These are phyloP conservation scores for Aspergillus haitiensis DNA, from an alignment of 495 filamentous ascomycete genomes.

Conservation along the genomic window DNA sequence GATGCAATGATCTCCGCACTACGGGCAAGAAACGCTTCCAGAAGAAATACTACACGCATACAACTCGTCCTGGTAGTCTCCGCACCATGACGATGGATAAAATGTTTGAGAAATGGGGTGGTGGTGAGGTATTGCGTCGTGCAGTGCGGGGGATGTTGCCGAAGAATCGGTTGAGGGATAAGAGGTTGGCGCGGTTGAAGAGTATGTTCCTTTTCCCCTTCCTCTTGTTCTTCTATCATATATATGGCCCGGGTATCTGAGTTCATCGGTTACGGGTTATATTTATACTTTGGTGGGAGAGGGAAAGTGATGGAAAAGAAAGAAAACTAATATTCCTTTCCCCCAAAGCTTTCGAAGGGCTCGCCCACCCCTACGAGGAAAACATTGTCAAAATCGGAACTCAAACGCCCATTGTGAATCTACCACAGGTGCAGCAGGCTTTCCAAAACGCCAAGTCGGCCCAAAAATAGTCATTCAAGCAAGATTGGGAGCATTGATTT, in stretches of 20 bases:
- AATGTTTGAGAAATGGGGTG: conserved; percentile 91
- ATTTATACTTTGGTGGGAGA: not conserved
- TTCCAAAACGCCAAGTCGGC: conserved; percentile 46
- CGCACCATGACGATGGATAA: conserved; percentile 90
- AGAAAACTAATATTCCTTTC: conserved; percentile 1
- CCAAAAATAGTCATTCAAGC: conserved; percentile 12
- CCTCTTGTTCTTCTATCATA: not conserved
- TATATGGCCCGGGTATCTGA: no score
- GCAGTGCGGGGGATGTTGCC: conserved; percentile 97
- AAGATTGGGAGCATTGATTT: no score
- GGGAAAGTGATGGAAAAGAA: not conserved
- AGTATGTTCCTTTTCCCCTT: conserved; percentile 47
- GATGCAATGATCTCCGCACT: conserved; percentile 80
- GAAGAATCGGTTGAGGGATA: conserved; percentile 89
- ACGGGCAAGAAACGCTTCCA: conserved; percentile 90
- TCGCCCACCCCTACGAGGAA: conserved; percentile 83
- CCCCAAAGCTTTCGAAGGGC: conserved; percentile 77
- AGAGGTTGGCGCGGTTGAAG: conserved; percentile 85
- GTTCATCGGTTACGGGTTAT: no score
- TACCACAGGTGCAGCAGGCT: conserved; percentile 49
- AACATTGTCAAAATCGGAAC: conserved; percentile 77
- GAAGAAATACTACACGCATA: conserved; percentile 95
- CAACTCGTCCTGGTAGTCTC: conserved; percentile 82
- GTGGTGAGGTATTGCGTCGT: conserved; percentile 86
- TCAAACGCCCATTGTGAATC: conserved; percentile 35